Percentiles rank a stretch among this genome's conserved stretches.
Evolutionary conservation across 208 protist species (phyloP).

Genomic region (Crithidia acanthocephali): DNA sequence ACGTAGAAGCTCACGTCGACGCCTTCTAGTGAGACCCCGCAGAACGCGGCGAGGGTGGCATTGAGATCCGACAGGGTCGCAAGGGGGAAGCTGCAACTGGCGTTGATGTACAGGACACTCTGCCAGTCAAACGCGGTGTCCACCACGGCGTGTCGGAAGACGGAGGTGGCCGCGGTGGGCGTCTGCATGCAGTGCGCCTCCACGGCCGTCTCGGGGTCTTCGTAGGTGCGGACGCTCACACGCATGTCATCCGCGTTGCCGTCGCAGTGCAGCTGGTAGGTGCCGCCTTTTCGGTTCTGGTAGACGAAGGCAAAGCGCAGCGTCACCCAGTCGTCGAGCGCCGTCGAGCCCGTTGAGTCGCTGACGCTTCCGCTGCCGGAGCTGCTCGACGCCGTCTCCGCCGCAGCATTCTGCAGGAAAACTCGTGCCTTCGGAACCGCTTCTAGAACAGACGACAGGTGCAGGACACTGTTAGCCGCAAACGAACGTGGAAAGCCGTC

Average conservation of each 20-base stretch:
- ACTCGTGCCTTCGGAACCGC: neutral
- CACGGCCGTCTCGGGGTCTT: neutral
- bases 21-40: conserved; percentile 44
- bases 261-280: conserved; percentile 45
- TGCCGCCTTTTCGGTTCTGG: conserved; percentile 25
- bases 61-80: conserved; percentile 13
- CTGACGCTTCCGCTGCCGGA: neutral
- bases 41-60: conserved; percentile 22
- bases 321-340: conserved; percentile 2
- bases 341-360: too few relatives aligned
- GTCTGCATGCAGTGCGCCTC: conserved; percentile 5
- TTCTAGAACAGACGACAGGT: neutral
- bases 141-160: conserved; percentile 16
- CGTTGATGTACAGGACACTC: conserved; percentile 27
- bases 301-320: conserved; percentile 32
- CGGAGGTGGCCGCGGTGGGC: neutral
- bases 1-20: neutral
- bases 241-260: conserved; percentile 40
- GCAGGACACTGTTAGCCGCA: conserved; percentile 14
- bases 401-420: neutral
- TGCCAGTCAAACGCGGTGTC: conserved; percentile 4
- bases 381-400: too few relatives aligned
- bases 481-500: conserved; percentile 16
- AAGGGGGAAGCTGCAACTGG: conserved; percentile 37
- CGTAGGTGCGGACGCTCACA: conserved; percentile 2